These are phyloP conservation scores for Termitomyces sp. DNA, from an alignment of 768 basidiomycete genomes.

Conservation along the genomic window DNA sequence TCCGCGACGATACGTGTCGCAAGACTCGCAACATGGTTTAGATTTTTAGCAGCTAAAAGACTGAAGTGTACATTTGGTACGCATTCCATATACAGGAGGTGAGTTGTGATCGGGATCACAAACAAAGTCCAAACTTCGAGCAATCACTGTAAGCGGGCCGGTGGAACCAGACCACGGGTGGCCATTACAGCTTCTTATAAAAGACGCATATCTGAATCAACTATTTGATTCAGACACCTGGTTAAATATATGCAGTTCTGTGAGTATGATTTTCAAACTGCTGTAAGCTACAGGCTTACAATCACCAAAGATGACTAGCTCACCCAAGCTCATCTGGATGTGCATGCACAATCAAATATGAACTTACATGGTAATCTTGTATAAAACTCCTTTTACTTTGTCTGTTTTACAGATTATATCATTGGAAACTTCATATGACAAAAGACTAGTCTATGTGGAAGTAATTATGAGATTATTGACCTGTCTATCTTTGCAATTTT, in stretches of 20 bases:
- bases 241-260: too few relatives aligned
- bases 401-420: not conserved
- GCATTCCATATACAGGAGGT: not conserved
- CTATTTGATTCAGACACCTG: too few relatives aligned
- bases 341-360: not conserved
- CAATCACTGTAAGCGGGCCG: not conserved
- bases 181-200: too few relatives aligned
- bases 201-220: too few relatives aligned
- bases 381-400: not conserved
- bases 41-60: not conserved
- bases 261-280: too few relatives aligned
- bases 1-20: slow-evolving; percentile 9
- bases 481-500: too few relatives aligned
- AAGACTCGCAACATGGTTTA: slow-evolving; percentile 11
- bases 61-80: not conserved
- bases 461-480: too few relatives aligned
- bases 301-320: too few relatives aligned
- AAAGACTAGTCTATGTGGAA: too few relatives aligned
- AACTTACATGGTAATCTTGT: not conserved
- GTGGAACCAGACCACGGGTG: too few relatives aligned
- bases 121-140: not conserved
- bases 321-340: too few relatives aligned
- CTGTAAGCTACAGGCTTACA: too few relatives aligned
- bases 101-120: not conserved
- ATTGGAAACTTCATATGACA: not conserved